Evolutionary conservation across 1,284 basidiomycete species (phyloP).

Genomic region (Chiua sp.): DNA sequence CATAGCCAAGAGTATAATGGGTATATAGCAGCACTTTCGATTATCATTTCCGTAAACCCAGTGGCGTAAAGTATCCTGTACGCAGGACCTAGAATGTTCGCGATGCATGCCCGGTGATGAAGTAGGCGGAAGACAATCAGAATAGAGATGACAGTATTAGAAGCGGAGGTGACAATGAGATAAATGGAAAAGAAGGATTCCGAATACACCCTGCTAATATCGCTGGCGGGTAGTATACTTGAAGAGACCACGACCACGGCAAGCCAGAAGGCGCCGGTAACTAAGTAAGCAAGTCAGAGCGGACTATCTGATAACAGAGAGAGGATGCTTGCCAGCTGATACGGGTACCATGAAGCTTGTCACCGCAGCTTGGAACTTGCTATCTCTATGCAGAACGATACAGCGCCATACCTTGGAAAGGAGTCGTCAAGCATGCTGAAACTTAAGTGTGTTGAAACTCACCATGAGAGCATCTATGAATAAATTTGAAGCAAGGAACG

Average conservation of each 20-base stretch:
- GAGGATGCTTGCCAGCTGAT: slow-evolving; percentile 25
- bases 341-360: slow-evolving; percentile 27
- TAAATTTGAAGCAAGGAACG: slow-evolving; percentile 38
- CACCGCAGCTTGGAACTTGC: slow-evolving; percentile 26
- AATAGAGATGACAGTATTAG: slow-evolving; percentile 35
- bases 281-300: slow-evolving; percentile 13
- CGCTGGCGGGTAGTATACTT: background rate
- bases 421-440: background rate
- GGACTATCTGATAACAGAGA: background rate
- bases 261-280: slow-evolving; percentile 34
- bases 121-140: slow-evolving; percentile 36
- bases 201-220: no score
- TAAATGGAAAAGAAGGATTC: slow-evolving; percentile 34
- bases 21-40: slow-evolving; percentile 38
- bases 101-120: slow-evolving; percentile 35
- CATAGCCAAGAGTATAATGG: slow-evolving; percentile 35
- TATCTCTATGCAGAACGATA: slow-evolving; percentile 39
- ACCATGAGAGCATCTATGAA: slow-evolving; percentile 41
- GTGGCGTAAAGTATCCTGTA: slow-evolving; percentile 34
- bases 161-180: slow-evolving; percentile 37
- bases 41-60: slow-evolving; percentile 33
- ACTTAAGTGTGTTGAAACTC: background rate
- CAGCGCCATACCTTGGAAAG: slow-evolving; percentile 40
- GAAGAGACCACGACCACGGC: slow-evolving; percentile 26
- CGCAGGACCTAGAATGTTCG: slow-evolving; percentile 30